phyloP scores from a whole-genome alignment of 768 basidiomycete species.

The Neoboletus brunneissimus region DNA sequence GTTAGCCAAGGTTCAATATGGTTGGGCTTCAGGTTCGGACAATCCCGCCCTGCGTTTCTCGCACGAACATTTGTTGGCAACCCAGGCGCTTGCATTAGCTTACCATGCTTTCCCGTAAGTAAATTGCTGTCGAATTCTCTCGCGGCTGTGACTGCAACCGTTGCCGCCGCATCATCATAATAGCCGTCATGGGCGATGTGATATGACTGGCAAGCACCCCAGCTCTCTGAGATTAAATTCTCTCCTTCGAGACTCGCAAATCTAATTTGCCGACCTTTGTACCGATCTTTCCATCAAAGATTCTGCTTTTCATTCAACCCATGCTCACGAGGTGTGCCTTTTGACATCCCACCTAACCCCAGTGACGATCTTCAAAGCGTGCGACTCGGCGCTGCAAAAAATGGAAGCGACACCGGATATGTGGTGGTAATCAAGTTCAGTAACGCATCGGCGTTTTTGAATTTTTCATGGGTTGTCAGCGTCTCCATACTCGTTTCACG shows the following conservation, averaged over 20 bases:
- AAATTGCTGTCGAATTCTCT: slow-evolving; percentile 16
- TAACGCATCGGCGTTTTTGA: slow-evolving; percentile 13
- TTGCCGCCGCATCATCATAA: slow-evolving; percentile 16
- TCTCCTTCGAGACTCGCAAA: slow-evolving; percentile 10
- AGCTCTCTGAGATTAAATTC: slow-evolving; percentile 18
- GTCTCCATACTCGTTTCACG: slow-evolving; percentile 30
- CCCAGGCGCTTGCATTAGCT: slow-evolving; percentile 16
- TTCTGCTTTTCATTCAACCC: slow-evolving; percentile 1
- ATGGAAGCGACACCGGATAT: slow-evolving; percentile 20
- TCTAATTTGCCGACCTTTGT: slow-evolving; percentile 18
- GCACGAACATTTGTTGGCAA: slow-evolving; percentile 15
- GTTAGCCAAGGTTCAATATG: slow-evolving; percentile 12
- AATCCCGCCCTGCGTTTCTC: slow-evolving; percentile 14
- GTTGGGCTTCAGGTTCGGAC: slow-evolving; percentile 10
- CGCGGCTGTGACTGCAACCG: slow-evolving; percentile 12
- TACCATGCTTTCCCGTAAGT: slow-evolving; percentile 16
- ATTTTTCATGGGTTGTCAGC: slow-evolving; percentile 12
- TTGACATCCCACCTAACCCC: slow-evolving; percentile 12
- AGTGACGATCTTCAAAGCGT: slow-evolving; percentile 13
- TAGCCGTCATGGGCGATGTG: slow-evolving; percentile 5
- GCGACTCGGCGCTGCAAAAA: slow-evolving; percentile 11
- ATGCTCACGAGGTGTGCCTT: slow-evolving; percentile 5
- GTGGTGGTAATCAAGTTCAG: slow-evolving; percentile 9
- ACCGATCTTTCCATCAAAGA: slow-evolving; percentile 17
- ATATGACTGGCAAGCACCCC: slow-evolving; percentile 5